Evolutionary conservation across 1,284 basidiomycete genomes (phyloP).

Genomic region (Ustilago hordei): DNA sequence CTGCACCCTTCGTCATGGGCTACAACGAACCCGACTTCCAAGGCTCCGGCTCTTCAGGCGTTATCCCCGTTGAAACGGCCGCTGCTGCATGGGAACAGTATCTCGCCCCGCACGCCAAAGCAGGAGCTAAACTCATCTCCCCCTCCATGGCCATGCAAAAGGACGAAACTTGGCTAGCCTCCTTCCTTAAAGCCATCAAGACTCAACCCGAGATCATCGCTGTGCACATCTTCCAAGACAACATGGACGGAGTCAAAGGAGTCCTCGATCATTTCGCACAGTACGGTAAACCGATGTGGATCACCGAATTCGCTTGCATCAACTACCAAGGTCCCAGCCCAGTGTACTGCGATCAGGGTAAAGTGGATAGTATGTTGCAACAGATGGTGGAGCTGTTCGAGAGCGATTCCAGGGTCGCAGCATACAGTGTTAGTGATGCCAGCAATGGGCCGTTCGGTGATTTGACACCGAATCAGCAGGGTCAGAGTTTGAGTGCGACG

Average conservation of each 20-base stretch:
- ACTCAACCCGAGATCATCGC: constrained; percentile 57
- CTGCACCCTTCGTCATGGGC: constrained; percentile 46
- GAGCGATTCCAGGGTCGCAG: constrained; percentile 46
- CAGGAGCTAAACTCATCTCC: constrained; percentile 56
- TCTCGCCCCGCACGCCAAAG: constrained; percentile 46
- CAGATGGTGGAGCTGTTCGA: constrained; percentile 56
- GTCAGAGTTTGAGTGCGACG: constrained; percentile 37
- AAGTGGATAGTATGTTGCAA: constrained; percentile 44
- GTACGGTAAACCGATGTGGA: constrained; percentile 57
- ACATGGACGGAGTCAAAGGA: constrained; percentile 48
- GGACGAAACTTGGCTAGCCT: constrained; percentile 50
- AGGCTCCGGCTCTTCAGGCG: constrained; percentile 54
- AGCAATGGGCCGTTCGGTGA: constrained; percentile 51
- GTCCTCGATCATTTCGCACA: constrained; percentile 55
- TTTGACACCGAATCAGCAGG: constrained; percentile 45
- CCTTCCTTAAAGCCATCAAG: constrained; percentile 51
- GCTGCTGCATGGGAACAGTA: constrained; percentile 56
- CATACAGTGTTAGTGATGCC: constrained; percentile 57
- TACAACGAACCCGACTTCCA: constrained; percentile 58
- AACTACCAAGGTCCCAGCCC: constrained; percentile 53
- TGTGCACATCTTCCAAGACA: constrained; percentile 64
- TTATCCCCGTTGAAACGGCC: constrained; percentile 30
- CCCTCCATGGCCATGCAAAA: constrained; percentile 58
- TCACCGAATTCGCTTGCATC: constrained; percentile 58
- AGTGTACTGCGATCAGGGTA: constrained; percentile 45